Evolutionary conservation across 805 yeast species (phyloP), one percentile per base, ranked within the genome.

Genomic region (Geotrichum ghanense): DNA sequence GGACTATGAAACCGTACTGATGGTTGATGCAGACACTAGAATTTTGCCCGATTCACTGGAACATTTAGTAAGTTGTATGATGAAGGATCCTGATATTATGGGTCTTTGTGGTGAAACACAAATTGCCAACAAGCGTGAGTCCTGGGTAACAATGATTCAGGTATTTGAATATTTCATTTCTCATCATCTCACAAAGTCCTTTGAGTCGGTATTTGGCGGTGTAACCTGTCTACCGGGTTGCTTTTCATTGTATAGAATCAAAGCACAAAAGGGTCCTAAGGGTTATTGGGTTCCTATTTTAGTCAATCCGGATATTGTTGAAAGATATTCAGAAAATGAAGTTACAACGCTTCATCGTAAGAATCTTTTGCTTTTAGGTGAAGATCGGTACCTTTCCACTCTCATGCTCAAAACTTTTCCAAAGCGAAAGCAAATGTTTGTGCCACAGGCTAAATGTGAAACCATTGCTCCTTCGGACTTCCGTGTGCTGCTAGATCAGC

Each of bases 141-240:
- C 88, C 12, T 88, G 95, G 95, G 95, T 87, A 14, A 85, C 95
- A 0, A 83, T 85, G 34, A 88, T 88, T 58, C 97, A 88, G 67
- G 96, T 88, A 22, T 88, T 88, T 62, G 96, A 88, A 58, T 88
- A 88, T 62, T 88, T 81, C 64, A 84, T 88, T 52, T 87, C 95
- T 3, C 96, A 88, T 65, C 97, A 88, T 66, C 95, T 85, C 61
- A 79, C 95, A 1, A 88, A 88, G 64, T 95, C 95, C 0, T 88
- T 88, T 63, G 97, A 88, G 66, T 81, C 95, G n/a, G 89, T 83
- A 1, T 88, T 88, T 64, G 95, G 95, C 49, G 82, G 92, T 54
- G 97, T 88, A 14, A 88, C 97, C 0, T 88, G 97, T 74, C 73
- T 88, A 51, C 97, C 97, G 0, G 97, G 97, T 35, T 88, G 97